Evolutionary conservation across 106 monocot genomes (phyloP), one percentile per base, ranked within the genome.

Genomic region (Allium sativum): DNA sequence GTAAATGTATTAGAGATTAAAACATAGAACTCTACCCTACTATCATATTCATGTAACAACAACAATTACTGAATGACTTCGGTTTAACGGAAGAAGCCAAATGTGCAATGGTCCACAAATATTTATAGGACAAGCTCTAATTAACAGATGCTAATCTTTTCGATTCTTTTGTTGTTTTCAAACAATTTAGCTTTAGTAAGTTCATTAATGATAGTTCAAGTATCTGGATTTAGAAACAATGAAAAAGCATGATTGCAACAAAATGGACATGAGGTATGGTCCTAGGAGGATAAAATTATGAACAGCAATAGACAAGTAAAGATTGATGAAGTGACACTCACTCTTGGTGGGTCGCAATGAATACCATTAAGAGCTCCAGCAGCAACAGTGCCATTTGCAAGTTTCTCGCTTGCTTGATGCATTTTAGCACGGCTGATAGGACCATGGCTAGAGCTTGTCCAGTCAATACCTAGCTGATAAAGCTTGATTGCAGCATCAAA

Each of bases 401-500:
- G 45, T 54, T 18, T 68, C 62, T 72, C 42, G 48, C 19, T 56
- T 55, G 44, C 18, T 52, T 48, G 66, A 48, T 70, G 46, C 58
- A 43, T 48, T 65, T 73, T 75, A 0, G 46, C 44, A 71, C 12
- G 61, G 41, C 22, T 59, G 52, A 78, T 31, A 17, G 72, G 75
- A 58, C 85, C 88, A 74, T 98, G 96, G 55, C 71, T 64, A 61
- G 91, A 79, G 67, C 69, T 85, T 15, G 79, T 78, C 87, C 91
- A 88, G 62, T 88, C 91, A 71, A 98, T 80, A 53, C 87, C 90
- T 48, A 96, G 66, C 45, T 82, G 84, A 54, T 96, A 56, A 20
- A 91, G 69, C 69, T 82, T 96, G 58, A 96, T 65, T 48, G 84
- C 90, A 77, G 95, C 95, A 77, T 91, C 87, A 70, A 96, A 91